These are phyloP conservation scores for Xylariales sp. DNA, from an alignment of 2,329 filamentous ascomycete species.

Conservation along the genomic window DNA sequence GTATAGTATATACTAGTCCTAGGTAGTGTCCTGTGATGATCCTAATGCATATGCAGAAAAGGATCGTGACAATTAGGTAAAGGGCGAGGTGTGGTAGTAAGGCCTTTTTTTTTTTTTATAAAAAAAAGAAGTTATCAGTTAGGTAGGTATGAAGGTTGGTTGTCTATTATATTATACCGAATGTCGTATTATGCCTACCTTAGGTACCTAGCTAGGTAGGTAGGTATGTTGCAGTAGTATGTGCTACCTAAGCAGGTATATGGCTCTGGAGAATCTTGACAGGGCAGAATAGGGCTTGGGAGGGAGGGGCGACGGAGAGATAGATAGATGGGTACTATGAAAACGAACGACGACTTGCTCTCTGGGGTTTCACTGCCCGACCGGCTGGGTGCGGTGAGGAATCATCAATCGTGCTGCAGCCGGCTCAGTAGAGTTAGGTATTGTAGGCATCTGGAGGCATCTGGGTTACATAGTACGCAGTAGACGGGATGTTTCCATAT, in stretches of 20 bases:
- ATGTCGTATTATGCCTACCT: no score
- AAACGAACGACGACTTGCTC: slow-evolving; percentile 5
- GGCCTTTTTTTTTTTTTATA: background rate
- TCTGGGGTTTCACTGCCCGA: slow-evolving; percentile 4
- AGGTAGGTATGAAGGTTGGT: background rate
- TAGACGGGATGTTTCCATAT: background rate
- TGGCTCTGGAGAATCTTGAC: slow-evolving; percentile 6
- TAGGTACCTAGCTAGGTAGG: background rate
- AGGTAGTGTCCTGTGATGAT: slow-evolving; percentile 20
- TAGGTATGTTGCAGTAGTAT: background rate
- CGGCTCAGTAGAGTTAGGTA: background rate
- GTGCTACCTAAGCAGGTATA: background rate
- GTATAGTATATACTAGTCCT: background rate
- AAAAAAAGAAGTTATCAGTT: background rate
- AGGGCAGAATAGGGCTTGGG: background rate
- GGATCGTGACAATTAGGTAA: slow-evolving; percentile 20
- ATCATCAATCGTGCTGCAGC: background rate
- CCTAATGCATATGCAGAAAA: slow-evolving; percentile 27
- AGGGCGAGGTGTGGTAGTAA: slow-evolving; percentile 7
- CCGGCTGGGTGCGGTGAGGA: slow-evolving; percentile 9
- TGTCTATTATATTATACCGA: no score
- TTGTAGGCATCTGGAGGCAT: no score
- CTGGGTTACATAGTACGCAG: no score
- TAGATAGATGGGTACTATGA: background rate
- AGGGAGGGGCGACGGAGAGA: background rate